These are phyloP conservation scores for Wickerhamomyces kurtzmanii DNA, from an alignment of 805 yeast species.

Conservation along the genomic window DNA sequence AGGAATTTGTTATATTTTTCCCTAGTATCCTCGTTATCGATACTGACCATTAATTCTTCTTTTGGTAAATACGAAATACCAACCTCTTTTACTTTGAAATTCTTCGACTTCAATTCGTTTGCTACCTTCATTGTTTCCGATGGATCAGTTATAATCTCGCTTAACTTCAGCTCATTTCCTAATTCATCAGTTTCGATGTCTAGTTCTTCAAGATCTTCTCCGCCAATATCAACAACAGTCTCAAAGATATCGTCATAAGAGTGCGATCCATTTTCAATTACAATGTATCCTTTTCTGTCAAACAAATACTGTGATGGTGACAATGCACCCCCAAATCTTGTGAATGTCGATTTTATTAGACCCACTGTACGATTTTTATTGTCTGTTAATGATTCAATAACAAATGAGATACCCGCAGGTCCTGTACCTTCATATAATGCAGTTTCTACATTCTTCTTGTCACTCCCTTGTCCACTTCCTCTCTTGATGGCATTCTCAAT, in stretches of 20 bases:
- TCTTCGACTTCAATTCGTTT: slow-evolving; percentile 35
- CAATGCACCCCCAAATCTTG: slow-evolving; percentile 57
- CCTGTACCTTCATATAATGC: slow-evolving; percentile 84
- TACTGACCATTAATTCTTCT: slow-evolving; percentile 45
- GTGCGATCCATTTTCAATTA: slow-evolving; percentile 31
- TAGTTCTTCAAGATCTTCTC: slow-evolving; percentile 64
- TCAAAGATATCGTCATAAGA: slow-evolving; percentile 65
- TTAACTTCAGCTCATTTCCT: slow-evolving; percentile 9
- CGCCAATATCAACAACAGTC: slow-evolving; percentile 64
- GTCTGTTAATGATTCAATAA: slow-evolving; percentile 83
- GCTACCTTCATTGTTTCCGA: slow-evolving; percentile 54
- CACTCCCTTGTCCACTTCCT: slow-evolving; percentile 60
- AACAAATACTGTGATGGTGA: slow-evolving; percentile 76
- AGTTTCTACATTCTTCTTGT: slow-evolving; percentile 34
- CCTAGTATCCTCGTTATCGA: slow-evolving; percentile 40
- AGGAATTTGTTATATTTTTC: slow-evolving; percentile 49
- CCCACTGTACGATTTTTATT: slow-evolving; percentile 78
- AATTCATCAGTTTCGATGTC: slow-evolving; percentile 11
- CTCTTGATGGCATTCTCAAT: slow-evolving; percentile 83
- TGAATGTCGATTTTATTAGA: slow-evolving; percentile 63
- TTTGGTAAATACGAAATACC: slow-evolving; percentile 62
- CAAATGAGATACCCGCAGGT: slow-evolving; percentile 83
- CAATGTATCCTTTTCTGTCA: slow-evolving; percentile 66
- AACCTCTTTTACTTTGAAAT: slow-evolving; percentile 56
- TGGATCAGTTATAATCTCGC: slow-evolving; percentile 55